Evolutionary conservation across 2,329 filamentous ascomycete species (phyloP).

Genomic region (Cercospora canescens): DNA sequence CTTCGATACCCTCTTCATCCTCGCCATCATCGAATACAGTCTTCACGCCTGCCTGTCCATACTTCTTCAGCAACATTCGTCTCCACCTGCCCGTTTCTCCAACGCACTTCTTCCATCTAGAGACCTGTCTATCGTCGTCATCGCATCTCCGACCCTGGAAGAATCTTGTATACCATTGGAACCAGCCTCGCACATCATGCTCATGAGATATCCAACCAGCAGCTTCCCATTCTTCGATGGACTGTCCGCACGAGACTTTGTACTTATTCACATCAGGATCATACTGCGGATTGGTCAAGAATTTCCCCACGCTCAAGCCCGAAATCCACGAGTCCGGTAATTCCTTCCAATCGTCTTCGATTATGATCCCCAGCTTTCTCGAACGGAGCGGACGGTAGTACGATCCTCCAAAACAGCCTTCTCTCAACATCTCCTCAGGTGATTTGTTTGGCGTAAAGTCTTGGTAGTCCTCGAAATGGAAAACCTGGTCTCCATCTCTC

Average conservation of each 20-base stretch:
- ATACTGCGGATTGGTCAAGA: conserved; percentile 46
- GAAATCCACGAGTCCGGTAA: conserved; percentile 47
- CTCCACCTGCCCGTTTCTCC: conserved; percentile 55
- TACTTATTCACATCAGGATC: conserved; percentile 55
- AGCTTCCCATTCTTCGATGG: conserved; percentile 57
- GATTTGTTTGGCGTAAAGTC: conserved; percentile 56
- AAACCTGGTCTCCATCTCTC: conserved; percentile 44
- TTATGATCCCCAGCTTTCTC: conserved; percentile 41
- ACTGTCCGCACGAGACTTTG: conserved; percentile 54
- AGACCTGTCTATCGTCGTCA: conserved; percentile 55
- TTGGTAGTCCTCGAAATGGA: conserved; percentile 48
- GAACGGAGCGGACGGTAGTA: conserved; percentile 54
- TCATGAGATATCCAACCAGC: conserved; percentile 57
- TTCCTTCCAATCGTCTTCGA: conserved; percentile 48
- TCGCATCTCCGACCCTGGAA: conserved; percentile 52
- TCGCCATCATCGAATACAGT: conserved; percentile 50
- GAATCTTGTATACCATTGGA: conserved; percentile 59
- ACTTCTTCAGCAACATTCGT: conserved; percentile 54
- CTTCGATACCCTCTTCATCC: conserved; percentile 43
- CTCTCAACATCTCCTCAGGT: conserved; percentile 52
- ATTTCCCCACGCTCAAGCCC: conserved; percentile 41
- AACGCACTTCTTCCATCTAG: conserved; percentile 55
- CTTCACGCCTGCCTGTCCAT: conserved; percentile 48
- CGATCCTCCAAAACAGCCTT: conserved; percentile 55
- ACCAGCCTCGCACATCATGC: conserved; percentile 57